Conservation (phyloP, 2,329 filamentous ascomycete genomes). For the Boeremia lycopersici region DNA sequence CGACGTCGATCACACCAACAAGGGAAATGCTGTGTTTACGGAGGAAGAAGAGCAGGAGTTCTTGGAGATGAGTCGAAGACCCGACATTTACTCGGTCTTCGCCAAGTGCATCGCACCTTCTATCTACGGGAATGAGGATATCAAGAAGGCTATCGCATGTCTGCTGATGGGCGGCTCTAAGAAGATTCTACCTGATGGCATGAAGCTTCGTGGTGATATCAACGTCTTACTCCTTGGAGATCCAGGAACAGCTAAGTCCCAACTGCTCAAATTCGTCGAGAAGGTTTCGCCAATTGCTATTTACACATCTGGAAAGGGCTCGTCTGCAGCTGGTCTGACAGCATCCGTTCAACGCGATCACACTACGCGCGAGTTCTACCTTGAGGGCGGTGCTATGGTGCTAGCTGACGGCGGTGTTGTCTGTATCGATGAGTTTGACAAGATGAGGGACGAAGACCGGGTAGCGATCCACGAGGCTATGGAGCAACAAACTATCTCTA, state of each 20-base stretch:
- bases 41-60: conserved; percentile 99
- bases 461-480: conserved; percentile 99
- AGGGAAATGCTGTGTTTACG: conserved; percentile 81
- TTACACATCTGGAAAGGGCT: conserved; percentile 98
- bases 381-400: conserved; percentile 98
- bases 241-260: conserved; percentile 96
- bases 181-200: conserved; percentile 95
- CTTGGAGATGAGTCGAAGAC: conserved; percentile 82
- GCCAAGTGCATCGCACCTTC: conserved; percentile 93
- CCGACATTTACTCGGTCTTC: conserved; percentile 91
- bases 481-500: conserved; percentile 99
- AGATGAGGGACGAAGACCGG: conserved; percentile 98
- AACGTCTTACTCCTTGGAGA: conserved; percentile 97
- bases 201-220: conserved; percentile 97
- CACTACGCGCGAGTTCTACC: conserved; percentile 92
- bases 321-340: conserved; percentile 94
- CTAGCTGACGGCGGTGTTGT: conserved; percentile 95
- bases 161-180: conserved; percentile 93
- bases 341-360: conserved; percentile 95
- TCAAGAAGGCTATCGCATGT: conserved; percentile 97
- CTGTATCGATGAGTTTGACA: conserved; percentile 99
- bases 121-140: conserved; percentile 94
- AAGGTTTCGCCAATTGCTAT: conserved; percentile 96
- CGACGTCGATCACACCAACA: conserved; percentile 86
- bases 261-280: conserved; percentile 95